These are phyloP conservation scores for Microbotryum violaceum DNA, from an alignment of 1,284 basidiomycete species.

Conservation along the genomic window DNA sequence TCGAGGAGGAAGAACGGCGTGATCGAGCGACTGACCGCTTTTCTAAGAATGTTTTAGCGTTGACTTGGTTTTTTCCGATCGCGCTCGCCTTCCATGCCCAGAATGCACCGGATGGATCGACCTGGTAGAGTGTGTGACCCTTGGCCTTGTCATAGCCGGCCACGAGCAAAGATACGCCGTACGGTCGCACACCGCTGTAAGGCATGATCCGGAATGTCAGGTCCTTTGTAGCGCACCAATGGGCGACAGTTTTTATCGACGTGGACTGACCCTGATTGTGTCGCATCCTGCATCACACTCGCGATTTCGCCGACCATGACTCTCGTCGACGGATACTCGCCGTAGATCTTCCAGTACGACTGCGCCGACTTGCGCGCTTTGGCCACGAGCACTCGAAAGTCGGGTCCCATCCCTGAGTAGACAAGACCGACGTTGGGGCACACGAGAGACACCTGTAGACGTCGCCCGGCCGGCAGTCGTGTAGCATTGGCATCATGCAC, in stretches of 20 bases:
- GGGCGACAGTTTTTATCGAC: too few relatives aligned
- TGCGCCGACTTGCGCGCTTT: constrained; percentile 96
- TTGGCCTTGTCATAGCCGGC: constrained; percentile 91
- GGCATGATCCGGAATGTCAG: not conserved
- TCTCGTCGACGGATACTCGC: constrained; percentile 96
- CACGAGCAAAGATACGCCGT: constrained; percentile 91
- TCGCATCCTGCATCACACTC: constrained; percentile 97
- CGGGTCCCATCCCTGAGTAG: constrained; percentile 98
- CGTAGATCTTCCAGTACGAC: constrained; percentile 98
- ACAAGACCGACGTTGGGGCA: constrained; percentile 99
- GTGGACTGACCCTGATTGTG: constrained; percentile 79
- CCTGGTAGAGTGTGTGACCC: constrained; percentile 91
- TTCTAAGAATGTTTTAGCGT: constrained; percentile 97
- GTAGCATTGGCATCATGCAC: not conserved
- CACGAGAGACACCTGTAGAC: constrained; percentile 60
- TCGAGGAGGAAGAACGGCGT: not conserved
- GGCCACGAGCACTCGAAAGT: constrained; percentile 87
- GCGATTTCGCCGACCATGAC: constrained; percentile 96
- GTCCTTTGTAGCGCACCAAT: not conserved
- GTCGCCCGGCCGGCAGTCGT: too few relatives aligned
- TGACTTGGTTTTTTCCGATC: constrained; percentile 99
- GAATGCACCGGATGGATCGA: constrained; percentile 96
- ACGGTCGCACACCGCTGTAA: constrained; percentile 90
- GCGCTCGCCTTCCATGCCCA: constrained; percentile 99
- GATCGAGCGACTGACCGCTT: constrained; percentile 61